These are phyloP conservation scores for Rosa multiflora DNA, from an alignment of 306 rosid species.

Conservation along the genomic window DNA sequence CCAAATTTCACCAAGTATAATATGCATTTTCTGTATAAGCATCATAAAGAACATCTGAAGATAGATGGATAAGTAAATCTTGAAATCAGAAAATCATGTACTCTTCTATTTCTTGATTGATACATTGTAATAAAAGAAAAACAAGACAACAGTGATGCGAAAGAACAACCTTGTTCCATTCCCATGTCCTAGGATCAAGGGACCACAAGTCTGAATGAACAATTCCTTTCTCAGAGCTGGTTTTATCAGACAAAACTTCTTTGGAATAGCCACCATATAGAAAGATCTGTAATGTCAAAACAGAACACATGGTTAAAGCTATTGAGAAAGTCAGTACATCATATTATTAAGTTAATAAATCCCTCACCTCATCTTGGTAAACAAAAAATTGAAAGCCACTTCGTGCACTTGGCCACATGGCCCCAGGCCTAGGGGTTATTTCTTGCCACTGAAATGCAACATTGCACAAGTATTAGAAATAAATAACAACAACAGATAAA, in stretches of 20 bases:
- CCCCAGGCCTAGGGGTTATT: constrained; percentile 89
- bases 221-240: constrained; percentile 71
- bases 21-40: background rate
- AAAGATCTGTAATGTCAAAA: constrained; percentile 64
- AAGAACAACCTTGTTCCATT: constrained; percentile 86
- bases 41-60: background rate
- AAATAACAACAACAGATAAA: background rate
- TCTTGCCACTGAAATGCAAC: constrained; percentile 86
- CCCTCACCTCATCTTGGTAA: constrained; percentile 84
- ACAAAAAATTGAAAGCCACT: constrained; percentile 96
- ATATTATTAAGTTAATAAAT: constrained; percentile 12
- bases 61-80: background rate
- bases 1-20: background rate
- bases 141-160: background rate
- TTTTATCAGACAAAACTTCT: constrained; percentile 86
- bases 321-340: background rate
- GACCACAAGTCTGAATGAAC: constrained; percentile 95
- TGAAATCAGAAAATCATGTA: background rate
- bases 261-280: constrained; percentile 97
- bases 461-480: constrained; percentile 23
- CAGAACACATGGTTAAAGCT: background rate
- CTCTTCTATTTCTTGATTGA: background rate
- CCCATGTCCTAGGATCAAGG: constrained; percentile 99
- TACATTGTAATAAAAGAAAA: background rate
- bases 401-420: constrained; percentile 95